phyloP scores from a whole-genome alignment of 805 yeast species.

The Lachancea cidri region DNA sequence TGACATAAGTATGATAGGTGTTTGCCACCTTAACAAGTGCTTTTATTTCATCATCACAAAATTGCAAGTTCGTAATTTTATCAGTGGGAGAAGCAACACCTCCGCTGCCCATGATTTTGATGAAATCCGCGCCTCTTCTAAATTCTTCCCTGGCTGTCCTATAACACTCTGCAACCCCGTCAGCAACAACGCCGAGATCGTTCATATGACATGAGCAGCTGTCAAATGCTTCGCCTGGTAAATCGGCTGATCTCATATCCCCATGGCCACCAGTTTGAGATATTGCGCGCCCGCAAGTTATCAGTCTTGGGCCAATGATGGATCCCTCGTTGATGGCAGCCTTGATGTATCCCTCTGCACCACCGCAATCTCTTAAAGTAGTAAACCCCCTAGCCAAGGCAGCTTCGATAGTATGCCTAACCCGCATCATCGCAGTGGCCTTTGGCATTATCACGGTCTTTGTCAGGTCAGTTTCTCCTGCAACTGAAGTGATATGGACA shows the following conservation, averaged over 20 bases:
- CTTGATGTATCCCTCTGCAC: conserved; percentile 12
- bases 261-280: conserved; percentile 16
- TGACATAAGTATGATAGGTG: conserved; percentile 11
- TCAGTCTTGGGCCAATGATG: conserved; percentile 9
- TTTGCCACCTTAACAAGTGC: conserved; percentile 12
- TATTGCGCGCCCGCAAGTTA: conserved; percentile 13
- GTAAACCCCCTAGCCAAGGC: conserved; percentile 12
- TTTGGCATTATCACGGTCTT: conserved; percentile 10
- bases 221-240: conserved; percentile 11
- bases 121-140: conserved; percentile 13
- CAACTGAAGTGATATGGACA: conserved; percentile 11
- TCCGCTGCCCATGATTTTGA: conserved; percentile 13
- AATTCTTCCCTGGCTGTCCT: conserved; percentile 13
- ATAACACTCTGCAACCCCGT: conserved; percentile 12
- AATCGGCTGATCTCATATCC: conserved; percentile 8
- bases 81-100: conserved; percentile 16
- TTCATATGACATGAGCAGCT: conserved; percentile 11
- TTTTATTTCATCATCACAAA: conserved; percentile 12
- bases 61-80: conserved; percentile 11
- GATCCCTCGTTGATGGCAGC: conserved; percentile 10
- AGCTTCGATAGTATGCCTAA: conserved; percentile 10
- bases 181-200: conserved; percentile 11
- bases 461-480: conserved; percentile 9
- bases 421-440: conserved; percentile 9
- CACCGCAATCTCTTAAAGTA: conserved; percentile 14